Conservation (phyloP, 352 stramenopile species). For the Pythium aquatile region DNA sequence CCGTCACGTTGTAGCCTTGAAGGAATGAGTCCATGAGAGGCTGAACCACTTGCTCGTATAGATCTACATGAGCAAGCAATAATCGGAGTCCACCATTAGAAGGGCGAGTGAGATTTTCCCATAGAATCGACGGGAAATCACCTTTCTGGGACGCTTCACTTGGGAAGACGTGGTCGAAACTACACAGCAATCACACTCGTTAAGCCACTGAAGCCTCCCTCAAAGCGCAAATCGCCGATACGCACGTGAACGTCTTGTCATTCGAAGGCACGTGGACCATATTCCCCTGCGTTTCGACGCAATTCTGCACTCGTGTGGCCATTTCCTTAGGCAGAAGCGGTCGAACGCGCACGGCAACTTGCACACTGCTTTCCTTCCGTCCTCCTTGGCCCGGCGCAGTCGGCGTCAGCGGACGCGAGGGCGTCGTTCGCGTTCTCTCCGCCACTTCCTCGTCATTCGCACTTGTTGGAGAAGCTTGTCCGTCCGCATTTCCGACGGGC, state of each 20-base stretch:
- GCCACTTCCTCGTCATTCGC: background rate
- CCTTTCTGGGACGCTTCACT: conserved; percentile 47
- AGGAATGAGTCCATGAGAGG: conserved; percentile 83
- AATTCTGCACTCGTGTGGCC: conserved; percentile 41
- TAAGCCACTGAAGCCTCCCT: background rate
- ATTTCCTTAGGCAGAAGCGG: conserved; percentile 80
- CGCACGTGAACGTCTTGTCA: conserved; percentile 68
- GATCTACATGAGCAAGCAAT: conserved; percentile 25
- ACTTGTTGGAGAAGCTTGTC: background rate
- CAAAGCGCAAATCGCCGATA: conserved; percentile 3
- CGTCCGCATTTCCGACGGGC: conserved; percentile 5
- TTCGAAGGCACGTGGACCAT: conserved; percentile 39
- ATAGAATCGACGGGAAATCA: conserved; percentile 16
- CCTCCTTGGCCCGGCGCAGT: background rate
- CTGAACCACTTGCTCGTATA: conserved; percentile 73
- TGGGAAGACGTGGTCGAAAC: conserved; percentile 83
- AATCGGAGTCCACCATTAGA: background rate
- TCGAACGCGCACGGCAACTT: conserved; percentile 76
- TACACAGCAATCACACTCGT: conserved; percentile 18
- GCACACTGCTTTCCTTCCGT: conserved; percentile 65
- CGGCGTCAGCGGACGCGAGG: conserved; percentile 1
- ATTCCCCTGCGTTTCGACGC: conserved; percentile 38
- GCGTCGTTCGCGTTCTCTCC: background rate
- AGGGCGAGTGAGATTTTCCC: background rate
- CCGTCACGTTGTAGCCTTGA: conserved; percentile 88